Evolutionary conservation across 1,284 basidiomycete genomes (phyloP), one percentile per base, ranked within the genome.

Genomic region (Papiliotrema flavescens): DNA sequence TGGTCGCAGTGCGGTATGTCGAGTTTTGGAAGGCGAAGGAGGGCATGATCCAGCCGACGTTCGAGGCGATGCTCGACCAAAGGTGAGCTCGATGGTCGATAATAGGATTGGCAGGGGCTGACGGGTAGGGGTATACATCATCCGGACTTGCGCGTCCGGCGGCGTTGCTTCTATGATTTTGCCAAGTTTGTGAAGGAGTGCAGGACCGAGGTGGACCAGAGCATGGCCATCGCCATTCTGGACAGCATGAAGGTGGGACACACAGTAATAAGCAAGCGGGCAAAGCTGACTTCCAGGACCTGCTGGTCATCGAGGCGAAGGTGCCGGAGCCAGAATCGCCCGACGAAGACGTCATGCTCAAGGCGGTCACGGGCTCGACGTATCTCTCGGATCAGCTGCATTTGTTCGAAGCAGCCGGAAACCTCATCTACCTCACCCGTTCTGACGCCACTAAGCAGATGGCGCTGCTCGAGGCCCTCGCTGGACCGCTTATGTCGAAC

Each of bases 21-120:
- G 93, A 98, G 70, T 98, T 98, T 75, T 98, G 98, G 84, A 92
- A 90, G 75, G 85, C 92, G 35, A 86, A 90, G 59, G 87, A 88
- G 70, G 85, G 91, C 60, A 88, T 87, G 64, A 88, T 98, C 60
- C 80, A 89, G 67, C 87, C 89, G 24, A 85, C 90, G 4, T 79
- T 99, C 46, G 87, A 94, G 65, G 88, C 90, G 1, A 92, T 98
- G 81, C 82, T 98, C 26, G 92, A 90, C 67, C 65, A 76, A 61
- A 82, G 89, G 90, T 91, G 68, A 62, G n/a, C n/a, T n/a, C n/a
- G n/a, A n/a, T n/a, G n/a, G n/a, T n/a, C n/a, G n/a, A n/a, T n/a
- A n/a, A n/a, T n/a, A n/a, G n/a, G n/a, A n/a, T n/a, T n/a, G n/a
- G n/a, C 8, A 17, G 23, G 4, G 17, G 34, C 26, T 49, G 17